These are phyloP conservation scores for Panaeolus cyanescens DNA, from an alignment of 768 basidiomycete genomes.

Conservation along the genomic window DNA sequence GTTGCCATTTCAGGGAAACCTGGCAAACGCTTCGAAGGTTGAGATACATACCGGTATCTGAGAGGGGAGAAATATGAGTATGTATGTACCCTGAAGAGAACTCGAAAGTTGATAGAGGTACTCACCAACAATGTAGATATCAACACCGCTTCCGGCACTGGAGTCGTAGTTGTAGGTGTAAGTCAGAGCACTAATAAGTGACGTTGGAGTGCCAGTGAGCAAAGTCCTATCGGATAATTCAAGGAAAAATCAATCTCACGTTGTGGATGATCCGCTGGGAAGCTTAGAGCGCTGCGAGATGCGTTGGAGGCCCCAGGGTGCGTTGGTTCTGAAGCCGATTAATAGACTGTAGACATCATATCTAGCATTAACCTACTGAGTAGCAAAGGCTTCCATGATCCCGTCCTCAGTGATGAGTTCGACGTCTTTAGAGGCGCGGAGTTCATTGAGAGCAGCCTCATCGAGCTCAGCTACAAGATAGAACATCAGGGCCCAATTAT, in stretches of 20 bases:
- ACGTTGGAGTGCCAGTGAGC: not conserved
- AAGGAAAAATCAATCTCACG: not conserved
- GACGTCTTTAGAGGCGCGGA: conserved; percentile 22
- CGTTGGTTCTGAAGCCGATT: conserved; percentile 18
- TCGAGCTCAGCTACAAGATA: conserved; percentile 15
- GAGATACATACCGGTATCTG: conserved; percentile 25
- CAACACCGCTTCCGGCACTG: conserved; percentile 35
- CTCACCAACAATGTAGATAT: conserved; percentile 44
- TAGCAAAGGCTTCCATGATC: conserved; percentile 14
- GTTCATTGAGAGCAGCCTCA: conserved; percentile 13
- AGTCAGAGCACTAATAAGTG: conserved; percentile 15
- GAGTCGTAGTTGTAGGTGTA: conserved; percentile 32
- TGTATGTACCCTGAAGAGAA: no score
- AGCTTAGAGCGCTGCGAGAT: conserved; percentile 18
- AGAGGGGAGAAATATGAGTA: not conserved
- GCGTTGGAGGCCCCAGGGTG: conserved; percentile 30
- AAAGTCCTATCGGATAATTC: not conserved
- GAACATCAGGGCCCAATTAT: not conserved
- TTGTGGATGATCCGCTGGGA: conserved; percentile 9
- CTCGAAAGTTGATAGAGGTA: not conserved
- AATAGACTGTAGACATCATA: not conserved
- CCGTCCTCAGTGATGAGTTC: conserved; percentile 28
- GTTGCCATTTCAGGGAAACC: no score
- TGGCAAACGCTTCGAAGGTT: not conserved
- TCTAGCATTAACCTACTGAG: conserved; percentile 15